Base-by-base conservation (phyloP, 805 yeast species). In the Hanseniaspora clermontiae region DNA sequence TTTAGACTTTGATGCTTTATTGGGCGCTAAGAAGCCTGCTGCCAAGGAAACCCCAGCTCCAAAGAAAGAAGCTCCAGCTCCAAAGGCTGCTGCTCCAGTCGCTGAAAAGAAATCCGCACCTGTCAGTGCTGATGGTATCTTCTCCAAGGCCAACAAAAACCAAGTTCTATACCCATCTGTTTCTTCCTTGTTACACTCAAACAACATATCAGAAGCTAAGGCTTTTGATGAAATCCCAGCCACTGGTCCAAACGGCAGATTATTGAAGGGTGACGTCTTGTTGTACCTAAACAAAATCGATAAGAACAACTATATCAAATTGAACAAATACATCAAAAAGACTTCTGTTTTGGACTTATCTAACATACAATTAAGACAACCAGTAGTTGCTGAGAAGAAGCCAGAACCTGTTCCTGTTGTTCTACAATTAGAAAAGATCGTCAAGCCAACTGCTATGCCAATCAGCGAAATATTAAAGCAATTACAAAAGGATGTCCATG, bases 181-280 rank as follows among this genome's bases (percentile, higher is more conserved):
- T 11, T 79, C 77, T 55, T 60, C 80, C 3, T 72, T 91, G 32
- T 72, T 91, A 40, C 79, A 76, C 43, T 74, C 74, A 58, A 76
- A 87, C 64, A 68, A 76, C 55, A 81, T 91, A 58, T 77, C 91
- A 1, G 70, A 68, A 57, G 83, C 77, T 43, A 91, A 84, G 29
- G 96, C 96, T 1, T 59, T 85, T 20, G 64, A 72, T 9, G 80
- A 83, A 60, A 87, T 91, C 63, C 73, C 78, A 43, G 95, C 96
- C 8, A 76, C 95, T 0, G 98, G 97, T 20, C 95, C 95, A 32
- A 77, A 82, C 57, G 97, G 97, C 10, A 78, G 95, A 64, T 67
- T 91, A 43, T 75, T 91, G 60, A 87, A 85, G 71, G 97, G 97
- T 60, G 98, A 91, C 68, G 91, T 90, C 1, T 75, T 90, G 61